Conservation (phyloP, 225 moss, liverwort and hornwort species). For the Antitrichia curtipendula region DNA sequence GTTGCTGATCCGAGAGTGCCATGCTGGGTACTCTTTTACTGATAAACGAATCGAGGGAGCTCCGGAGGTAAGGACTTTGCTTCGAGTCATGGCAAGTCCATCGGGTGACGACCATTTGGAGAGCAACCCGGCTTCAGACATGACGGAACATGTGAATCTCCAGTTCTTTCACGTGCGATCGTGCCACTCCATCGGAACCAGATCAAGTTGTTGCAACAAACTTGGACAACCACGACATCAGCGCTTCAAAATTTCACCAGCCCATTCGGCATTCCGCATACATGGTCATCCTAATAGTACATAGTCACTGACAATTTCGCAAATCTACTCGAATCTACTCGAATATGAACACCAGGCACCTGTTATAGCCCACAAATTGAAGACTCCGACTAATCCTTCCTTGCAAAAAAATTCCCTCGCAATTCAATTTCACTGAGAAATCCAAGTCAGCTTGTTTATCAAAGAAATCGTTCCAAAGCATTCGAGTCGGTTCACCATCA, state of each 20-base stretch:
- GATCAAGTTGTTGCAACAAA: neutral
- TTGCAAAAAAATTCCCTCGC: neutral
- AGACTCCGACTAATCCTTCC: neutral
- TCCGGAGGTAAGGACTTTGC: neutral
- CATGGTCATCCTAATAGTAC: neutral
- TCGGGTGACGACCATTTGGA: neutral
- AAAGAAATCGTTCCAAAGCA: neutral
- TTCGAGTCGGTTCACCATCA: neutral
- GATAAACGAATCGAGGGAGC: neutral
- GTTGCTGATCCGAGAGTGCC: slow-evolving; percentile 4
- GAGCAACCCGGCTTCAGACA: slow-evolving; percentile 1
- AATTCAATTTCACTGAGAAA: too few relatives aligned
- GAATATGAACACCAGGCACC: neutral
- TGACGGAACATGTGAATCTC: neutral
- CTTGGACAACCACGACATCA: neutral
- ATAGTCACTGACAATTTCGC: neutral
- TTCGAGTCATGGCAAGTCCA: neutral
- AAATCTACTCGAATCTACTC: neutral
- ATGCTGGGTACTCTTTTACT: slow-evolving; percentile 2
- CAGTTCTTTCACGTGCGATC: neutral
- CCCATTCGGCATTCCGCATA: neutral
- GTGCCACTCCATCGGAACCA: neutral
- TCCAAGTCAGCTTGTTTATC: neutral
- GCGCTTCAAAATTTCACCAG: neutral
- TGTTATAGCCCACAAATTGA: neutral